Evolutionary conservation across 306 rosid species (phyloP).

Genomic region (Castanospermum australe): DNA sequence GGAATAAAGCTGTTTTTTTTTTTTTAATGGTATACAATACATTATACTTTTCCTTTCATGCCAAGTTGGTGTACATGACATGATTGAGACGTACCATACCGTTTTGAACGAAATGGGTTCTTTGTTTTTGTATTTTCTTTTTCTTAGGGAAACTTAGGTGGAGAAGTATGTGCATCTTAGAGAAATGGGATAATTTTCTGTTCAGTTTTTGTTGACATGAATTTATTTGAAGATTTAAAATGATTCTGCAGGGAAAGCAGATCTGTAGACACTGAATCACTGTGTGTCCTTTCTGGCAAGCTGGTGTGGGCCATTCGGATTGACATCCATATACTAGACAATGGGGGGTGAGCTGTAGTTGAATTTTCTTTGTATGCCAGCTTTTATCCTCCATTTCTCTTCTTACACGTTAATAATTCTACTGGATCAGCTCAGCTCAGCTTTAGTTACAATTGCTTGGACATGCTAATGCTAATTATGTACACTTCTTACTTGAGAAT

Average conservation of each 20-base stretch:
- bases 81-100: no score
- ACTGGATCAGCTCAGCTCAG: background rate
- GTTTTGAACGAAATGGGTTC: no score
- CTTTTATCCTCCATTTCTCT: background rate
- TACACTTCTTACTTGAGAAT: conserved; percentile 7
- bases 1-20: no score
- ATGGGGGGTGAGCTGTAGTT: conserved; percentile 65
- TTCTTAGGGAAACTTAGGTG: background rate
- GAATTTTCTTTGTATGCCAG: background rate
- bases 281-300: conserved; percentile 74
- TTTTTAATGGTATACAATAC: no score
- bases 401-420: background rate
- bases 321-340: conserved; percentile 84
- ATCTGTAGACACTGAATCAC: conserved; percentile 81
- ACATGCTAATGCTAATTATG: background rate
- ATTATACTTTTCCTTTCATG: no score
- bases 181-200: background rate
- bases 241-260: conserved; percentile 73
- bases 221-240: conserved; percentile 9
- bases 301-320: conserved; percentile 83
- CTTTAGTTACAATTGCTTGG: background rate
- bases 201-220: background rate
- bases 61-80: no score
- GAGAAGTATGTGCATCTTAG: background rate
- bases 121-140: background rate